Conservation (phyloP, 768 basidiomycete species). For the Podaxis mareebaensis region DNA sequence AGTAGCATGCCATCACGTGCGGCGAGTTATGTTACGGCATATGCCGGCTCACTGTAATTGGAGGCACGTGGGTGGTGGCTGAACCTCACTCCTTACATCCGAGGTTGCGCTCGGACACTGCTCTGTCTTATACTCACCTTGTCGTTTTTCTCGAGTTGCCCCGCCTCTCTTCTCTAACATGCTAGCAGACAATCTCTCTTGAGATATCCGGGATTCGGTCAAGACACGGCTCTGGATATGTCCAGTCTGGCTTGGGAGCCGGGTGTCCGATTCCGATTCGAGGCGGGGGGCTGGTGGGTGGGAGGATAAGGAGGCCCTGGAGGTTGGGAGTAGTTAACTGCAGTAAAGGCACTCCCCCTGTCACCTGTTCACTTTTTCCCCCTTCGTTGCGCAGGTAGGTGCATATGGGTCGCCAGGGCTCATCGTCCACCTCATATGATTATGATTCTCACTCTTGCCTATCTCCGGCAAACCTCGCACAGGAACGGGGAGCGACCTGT, state of each 20-base stretch:
- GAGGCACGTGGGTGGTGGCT: constrained; percentile 35
- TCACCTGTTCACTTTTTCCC: background rate
- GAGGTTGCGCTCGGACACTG: constrained; percentile 26
- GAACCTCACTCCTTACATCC: constrained; percentile 34
- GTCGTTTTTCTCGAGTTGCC: constrained; percentile 18
- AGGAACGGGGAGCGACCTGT: background rate
- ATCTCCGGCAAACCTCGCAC: background rate
- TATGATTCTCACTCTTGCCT: background rate
- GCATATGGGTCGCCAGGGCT: background rate
- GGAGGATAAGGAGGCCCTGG: background rate
- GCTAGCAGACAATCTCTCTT: background rate
- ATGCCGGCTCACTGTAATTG: constrained; percentile 24
- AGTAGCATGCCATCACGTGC: constrained; percentile 2
- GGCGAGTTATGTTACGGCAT: constrained; percentile 25
- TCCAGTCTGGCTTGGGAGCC: background rate
- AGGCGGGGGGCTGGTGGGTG: background rate
- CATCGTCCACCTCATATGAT: background rate
- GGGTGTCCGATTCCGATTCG: constrained; percentile 7
- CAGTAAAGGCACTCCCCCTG: background rate
- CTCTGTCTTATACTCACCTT: constrained; percentile 27
- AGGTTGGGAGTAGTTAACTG: background rate
- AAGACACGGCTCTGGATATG: background rate
- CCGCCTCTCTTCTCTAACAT: constrained; percentile 10
- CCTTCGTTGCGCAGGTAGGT: background rate
- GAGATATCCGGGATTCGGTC: background rate